phyloP scores from a whole-genome alignment of 768 basidiomycete species.

The Lactifluus hygrophoroides region DNA sequence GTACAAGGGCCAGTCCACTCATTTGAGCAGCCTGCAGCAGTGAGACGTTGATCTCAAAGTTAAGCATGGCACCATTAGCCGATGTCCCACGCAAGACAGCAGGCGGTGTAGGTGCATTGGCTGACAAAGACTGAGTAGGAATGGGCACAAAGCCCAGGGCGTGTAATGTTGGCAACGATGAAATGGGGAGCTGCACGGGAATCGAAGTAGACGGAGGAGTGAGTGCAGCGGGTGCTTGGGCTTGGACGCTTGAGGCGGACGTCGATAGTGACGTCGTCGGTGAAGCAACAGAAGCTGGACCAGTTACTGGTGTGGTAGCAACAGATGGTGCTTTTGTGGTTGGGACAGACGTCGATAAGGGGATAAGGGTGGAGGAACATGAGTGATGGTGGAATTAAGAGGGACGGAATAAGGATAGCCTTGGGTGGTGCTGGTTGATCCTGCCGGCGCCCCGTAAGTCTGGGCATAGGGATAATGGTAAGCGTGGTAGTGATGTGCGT shows the following conservation, averaged over 20 bases:
- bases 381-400: constrained; percentile 26
- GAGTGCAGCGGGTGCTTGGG: constrained; percentile 7
- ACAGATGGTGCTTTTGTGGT: constrained; percentile 19
- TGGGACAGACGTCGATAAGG: constrained; percentile 19
- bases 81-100: constrained; percentile 69
- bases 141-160: constrained; percentile 69
- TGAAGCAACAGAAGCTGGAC: background rate
- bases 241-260: constrained; percentile 29
- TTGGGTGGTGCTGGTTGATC: background rate
- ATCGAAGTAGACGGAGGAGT: constrained; percentile 25
- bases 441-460: constrained; percentile 33
- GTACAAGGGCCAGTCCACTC: constrained; percentile 60
- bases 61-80: constrained; percentile 62
- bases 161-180: constrained; percentile 48
- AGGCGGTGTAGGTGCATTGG: constrained; percentile 51
- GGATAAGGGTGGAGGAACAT: constrained; percentile 26
- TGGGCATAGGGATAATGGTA: constrained; percentile 58
- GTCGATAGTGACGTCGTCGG: constrained; percentile 24
- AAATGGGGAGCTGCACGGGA: constrained; percentile 65
- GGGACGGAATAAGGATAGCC: constrained; percentile 20
- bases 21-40: constrained; percentile 67
- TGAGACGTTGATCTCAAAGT: constrained; percentile 71
- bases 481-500: constrained; percentile 49
- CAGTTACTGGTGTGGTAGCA: constrained; percentile 7
- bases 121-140: constrained; percentile 40